Evolutionary conservation across 2,329 filamentous ascomycete genomes (phyloP).

Genomic region (Allantophomopsis lycopodina): DNA sequence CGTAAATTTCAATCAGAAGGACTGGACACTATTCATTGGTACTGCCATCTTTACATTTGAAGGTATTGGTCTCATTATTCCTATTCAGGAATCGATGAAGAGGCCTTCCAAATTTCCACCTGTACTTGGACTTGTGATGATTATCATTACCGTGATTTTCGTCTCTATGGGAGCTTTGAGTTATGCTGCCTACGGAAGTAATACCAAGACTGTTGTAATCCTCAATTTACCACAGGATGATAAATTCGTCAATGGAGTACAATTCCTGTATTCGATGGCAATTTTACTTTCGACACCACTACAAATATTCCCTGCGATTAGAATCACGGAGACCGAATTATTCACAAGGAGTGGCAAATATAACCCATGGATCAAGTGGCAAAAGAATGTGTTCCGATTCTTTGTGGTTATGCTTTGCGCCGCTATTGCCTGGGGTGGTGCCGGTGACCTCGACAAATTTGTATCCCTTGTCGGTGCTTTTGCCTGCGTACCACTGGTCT

Average conservation of each 20-base stretch:
- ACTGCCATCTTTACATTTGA: slow-evolving; percentile 99
- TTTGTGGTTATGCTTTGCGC: slow-evolving; percentile 81
- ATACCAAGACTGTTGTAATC: slow-evolving; percentile 91
- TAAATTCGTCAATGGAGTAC: slow-evolving; percentile 88
- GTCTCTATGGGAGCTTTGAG: slow-evolving; percentile 83
- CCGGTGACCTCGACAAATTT: slow-evolving; percentile 92
- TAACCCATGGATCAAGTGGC: slow-evolving; percentile 98
- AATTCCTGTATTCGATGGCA: slow-evolving; percentile 95
- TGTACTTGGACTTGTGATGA: slow-evolving; percentile 83
- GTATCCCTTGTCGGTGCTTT: slow-evolving; percentile 94
- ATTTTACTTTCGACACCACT: slow-evolving; percentile 90
- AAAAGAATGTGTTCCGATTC: slow-evolving; percentile 96
- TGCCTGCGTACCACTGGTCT: slow-evolving; percentile 92
- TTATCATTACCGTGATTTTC: slow-evolving; percentile 87
- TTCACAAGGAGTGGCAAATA: slow-evolving; percentile 95
- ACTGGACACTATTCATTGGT: slow-evolving; percentile 97
- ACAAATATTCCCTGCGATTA: slow-evolving; percentile 95
- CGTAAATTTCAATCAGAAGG: slow-evolving; percentile 73
- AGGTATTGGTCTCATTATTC: slow-evolving; percentile 92
- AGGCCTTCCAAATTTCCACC: slow-evolving; percentile 79
- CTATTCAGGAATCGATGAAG: slow-evolving; percentile 95
- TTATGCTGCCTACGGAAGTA: slow-evolving; percentile 89
- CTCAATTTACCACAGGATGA: slow-evolving; percentile 93
- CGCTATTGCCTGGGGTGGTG: slow-evolving; percentile 79
- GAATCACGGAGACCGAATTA: slow-evolving; percentile 87